These are phyloP conservation scores for Nicotiana knightiana DNA, from an alignment of 257 asterid species.

Conservation along the genomic window DNA sequence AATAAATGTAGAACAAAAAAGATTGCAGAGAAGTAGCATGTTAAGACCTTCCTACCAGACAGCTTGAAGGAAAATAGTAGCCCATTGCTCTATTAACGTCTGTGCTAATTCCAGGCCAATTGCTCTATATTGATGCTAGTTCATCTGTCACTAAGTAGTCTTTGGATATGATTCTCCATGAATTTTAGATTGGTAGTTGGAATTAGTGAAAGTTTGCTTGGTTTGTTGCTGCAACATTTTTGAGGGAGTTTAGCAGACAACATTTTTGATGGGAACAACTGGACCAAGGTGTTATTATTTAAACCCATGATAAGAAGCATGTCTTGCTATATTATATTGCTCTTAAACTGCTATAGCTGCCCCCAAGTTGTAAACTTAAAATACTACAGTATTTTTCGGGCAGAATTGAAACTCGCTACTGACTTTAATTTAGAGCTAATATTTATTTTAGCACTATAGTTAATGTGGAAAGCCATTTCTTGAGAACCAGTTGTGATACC, in stretches of 20 bases:
- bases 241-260: constrained; percentile 20
- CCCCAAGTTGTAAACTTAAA: not conserved
- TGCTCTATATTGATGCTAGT: not conserved
- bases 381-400: not conserved
- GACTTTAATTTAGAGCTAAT: not conserved
- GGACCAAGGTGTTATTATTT: constrained; percentile 17
- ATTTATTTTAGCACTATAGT: not conserved
- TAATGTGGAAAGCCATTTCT: not conserved
- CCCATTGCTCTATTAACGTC: not conserved
- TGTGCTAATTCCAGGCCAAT: too few relatives aligned
- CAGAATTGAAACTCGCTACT: not conserved
- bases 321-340: not conserved
- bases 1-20: not conserved
- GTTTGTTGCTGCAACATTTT: constrained; percentile 20
- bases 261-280: constrained; percentile 39
- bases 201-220: constrained; percentile 20
- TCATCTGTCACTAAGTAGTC: not conserved
- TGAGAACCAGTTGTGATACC: not conserved
- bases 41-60: not conserved
- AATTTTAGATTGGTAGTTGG: constrained; percentile 33
- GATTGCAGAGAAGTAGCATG: not conserved
- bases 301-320: constrained; percentile 5
- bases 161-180: constrained; percentile 23
- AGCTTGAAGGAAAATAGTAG: not conserved
- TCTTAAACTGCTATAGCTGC: not conserved